Evolutionary conservation across 345 rosid species (phyloP).

Genomic region (Populus simonii): DNA sequence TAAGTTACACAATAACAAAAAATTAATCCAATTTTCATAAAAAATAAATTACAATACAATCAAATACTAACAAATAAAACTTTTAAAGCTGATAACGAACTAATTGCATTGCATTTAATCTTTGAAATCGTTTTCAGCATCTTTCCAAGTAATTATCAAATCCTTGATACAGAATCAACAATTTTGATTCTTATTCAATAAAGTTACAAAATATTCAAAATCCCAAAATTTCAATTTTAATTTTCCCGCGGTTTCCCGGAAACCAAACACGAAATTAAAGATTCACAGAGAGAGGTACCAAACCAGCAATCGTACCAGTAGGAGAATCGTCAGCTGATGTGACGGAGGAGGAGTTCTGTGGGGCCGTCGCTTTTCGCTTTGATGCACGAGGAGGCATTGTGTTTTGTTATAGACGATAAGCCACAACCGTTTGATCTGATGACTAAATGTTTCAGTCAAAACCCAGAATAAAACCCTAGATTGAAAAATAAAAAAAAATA

Average conservation of each 20-base stretch:
- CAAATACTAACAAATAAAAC: no score
- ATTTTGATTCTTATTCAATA: neutral
- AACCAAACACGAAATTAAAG: constrained; percentile 13
- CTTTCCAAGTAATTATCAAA: no score
- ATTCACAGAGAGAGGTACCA: neutral
- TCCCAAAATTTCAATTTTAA: neutral
- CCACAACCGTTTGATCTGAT: constrained; percentile 25
- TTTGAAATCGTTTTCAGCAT: no score
- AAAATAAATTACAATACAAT: no score
- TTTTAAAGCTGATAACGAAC: no score
- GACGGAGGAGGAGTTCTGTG: constrained; percentile 33
- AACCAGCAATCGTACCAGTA: constrained; percentile 14
- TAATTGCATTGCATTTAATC: no score
- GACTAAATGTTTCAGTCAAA: constrained; percentile 15
- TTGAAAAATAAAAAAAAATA: neutral
- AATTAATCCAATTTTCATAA: no score
- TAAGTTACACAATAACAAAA: no score
- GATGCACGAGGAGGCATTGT: constrained; percentile 40
- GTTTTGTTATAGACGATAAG: constrained; percentile 10
- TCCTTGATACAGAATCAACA: no score
- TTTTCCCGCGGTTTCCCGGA: constrained; percentile 27
- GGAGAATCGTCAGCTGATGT: constrained; percentile 27
- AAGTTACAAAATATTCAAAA: neutral
- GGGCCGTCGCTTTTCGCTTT: constrained; percentile 44
- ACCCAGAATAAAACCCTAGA: neutral